Base-by-base conservation (phyloP, 306 rosid genomes). In the Sicyos baderoa region DNA sequence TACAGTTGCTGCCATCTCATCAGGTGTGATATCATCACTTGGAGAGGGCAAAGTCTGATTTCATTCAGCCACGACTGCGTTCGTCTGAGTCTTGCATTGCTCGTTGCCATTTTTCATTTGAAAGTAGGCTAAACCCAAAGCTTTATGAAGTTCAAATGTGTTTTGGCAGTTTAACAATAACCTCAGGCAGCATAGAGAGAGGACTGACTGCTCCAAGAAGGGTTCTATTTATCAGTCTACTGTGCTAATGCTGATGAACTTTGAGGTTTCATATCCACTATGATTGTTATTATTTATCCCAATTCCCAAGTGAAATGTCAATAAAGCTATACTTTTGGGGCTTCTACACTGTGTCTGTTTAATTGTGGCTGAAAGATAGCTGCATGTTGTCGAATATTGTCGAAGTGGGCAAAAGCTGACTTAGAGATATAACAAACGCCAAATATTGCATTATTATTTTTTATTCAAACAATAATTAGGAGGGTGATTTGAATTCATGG, bases 151-250 rank as follows among this genome's bases (percentile, higher is more conserved):
- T 23, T 67, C 21, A 67, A 7, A 21, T 22, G 8, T 23, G 44
- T 67, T 16, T 67, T 47, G 55, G 22, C 71, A 67, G 71, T 67
- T 14, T 18, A 65, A 67, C 71, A 67, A 67, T 48, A 67, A 48
- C 51, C n/a, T 48, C 42, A 23, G 53, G 44, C 22, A 67, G 18
- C 42, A 67, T 21, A 42, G 71, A 15, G 71, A 15, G 15, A 8
- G 17, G 72, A 48, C 19, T 16, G 16, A 48, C 44, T 23, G 45
- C 57, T 67, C 72, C 72, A 48, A 1, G 22, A 47, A 67, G 44
- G 16, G 2, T 29, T 67, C 13, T 25, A 22, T 23, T 19, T 21
- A 23, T 9, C 22, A 23, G 37, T 49, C 16, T 25, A 22, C 45
- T 42, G 50, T 23, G 70, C 32, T 44, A 64, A 64, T 44, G 70